Evolutionary conservation across 1,284 basidiomycete genomes (phyloP).

Genomic region (Marasmius oreades): DNA sequence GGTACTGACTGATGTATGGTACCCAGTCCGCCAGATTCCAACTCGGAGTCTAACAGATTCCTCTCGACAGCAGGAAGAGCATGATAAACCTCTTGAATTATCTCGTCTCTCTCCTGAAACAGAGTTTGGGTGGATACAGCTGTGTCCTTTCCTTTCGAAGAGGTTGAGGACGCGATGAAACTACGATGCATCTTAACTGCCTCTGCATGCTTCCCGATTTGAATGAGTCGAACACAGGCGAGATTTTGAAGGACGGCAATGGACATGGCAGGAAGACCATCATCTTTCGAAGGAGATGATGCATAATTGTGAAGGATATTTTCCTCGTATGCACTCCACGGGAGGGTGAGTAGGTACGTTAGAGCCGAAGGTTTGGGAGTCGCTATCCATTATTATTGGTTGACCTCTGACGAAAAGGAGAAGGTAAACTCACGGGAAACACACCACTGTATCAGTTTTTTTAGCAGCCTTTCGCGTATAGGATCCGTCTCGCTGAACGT

Average conservation of each 20-base stretch:
- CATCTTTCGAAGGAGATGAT: constrained; percentile 44
- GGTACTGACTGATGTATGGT: background rate
- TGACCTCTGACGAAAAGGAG: constrained; percentile 5
- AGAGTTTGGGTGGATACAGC: background rate
- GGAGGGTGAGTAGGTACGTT: constrained; percentile 56
- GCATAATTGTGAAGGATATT: constrained; percentile 52
- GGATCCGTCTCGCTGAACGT: constrained; percentile 57
- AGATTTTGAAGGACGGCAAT: constrained; percentile 72
- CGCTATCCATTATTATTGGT: constrained; percentile 33
- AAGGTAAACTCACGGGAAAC: constrained; percentile 54
- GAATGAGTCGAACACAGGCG: constrained; percentile 76
- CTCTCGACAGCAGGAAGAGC: constrained; percentile 59
- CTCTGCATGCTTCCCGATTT: constrained; percentile 67
- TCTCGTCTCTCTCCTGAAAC: constrained; percentile 53
- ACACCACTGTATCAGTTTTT: constrained; percentile 63
- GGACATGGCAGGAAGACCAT: constrained; percentile 40
- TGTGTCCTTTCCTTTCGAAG: constrained; percentile 1
- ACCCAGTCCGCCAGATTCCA: constrained; percentile 27
- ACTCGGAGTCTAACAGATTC: constrained; percentile 46
- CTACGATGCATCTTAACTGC: constrained; percentile 75
- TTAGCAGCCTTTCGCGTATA: constrained; percentile 50
- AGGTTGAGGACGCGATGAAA: constrained; percentile 39
- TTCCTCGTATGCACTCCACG: constrained; percentile 64
- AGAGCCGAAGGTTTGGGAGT: constrained; percentile 53
- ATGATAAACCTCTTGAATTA: constrained; percentile 64